Base-by-base conservation (phyloP, 805 yeast species). In the Saturnispora galanensis region DNA sequence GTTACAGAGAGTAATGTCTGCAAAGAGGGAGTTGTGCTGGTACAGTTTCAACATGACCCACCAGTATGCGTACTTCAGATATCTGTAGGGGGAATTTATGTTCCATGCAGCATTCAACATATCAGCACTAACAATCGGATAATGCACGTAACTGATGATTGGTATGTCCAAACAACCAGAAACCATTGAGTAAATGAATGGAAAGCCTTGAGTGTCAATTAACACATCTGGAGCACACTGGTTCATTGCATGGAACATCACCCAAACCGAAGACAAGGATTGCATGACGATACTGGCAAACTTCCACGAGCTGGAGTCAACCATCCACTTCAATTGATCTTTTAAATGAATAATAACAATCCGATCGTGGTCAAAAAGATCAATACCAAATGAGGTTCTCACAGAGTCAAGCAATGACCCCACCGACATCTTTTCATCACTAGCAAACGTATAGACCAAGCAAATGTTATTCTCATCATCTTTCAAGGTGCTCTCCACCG, bases 151-250 rank as follows among this genome's bases (percentile, higher is more conserved):
- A 1, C 96, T 77, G 18, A 83, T 65, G 26, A 93, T 73, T 0
- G 98, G 98, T 28, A 87, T 66, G 48, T 73, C 71, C 32, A 84
- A 68, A 39, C 77, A 63, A 51, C 67, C 57, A 17, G 71, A 60
- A 0, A 84, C 77, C 17, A 82, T 57, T 2, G 86, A 84, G 60
- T 88, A 90, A 18, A 82, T 67, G 47, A 90, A 93, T 3, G 98
- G 97, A 44, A 84, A 78, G 0, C 98, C 98, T 74, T 87, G 81
- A 1, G 98, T 89, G 57, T 93, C 98, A 31, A 93, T 71, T 77
- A 88, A 87, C n/a, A 87, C 70, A 59, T 93, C 97, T 0, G 97
- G 97, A 7, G 77, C 64, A 35, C 85, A 70, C 52, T 71, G 72
- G 46, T 66, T 63, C 48, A 88, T 62, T 1, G 95, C 95, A 57